Conservation (phyloP, 345 rosid genomes). For the Citropsis articulata region DNA sequence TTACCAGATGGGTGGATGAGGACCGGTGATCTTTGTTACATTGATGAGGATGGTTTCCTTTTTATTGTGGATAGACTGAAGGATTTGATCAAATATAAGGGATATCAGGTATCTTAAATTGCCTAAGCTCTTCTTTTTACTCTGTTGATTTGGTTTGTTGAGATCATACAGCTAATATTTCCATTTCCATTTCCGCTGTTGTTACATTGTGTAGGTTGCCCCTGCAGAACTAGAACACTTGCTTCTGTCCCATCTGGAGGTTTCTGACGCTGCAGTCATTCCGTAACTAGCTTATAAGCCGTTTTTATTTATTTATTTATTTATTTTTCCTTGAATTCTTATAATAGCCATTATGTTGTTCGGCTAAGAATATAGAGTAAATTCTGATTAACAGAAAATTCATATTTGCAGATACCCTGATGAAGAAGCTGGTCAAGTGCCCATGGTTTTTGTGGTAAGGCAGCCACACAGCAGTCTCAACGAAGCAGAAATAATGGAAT, state of each 20-base stretch:
- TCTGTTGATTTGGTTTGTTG: background rate
- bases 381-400: background rate
- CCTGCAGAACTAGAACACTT: conserved; percentile 41
- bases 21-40: conserved; percentile 41
- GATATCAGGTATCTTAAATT: conserved; percentile 32
- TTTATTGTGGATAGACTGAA: conserved; percentile 41
- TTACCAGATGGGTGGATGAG: conserved; percentile 33
- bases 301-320: background rate
- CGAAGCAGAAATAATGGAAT: conserved; percentile 25
- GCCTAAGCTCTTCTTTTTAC: background rate
- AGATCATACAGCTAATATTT: background rate
- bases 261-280: conserved; percentile 34
- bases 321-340: background rate
- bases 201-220: conserved; percentile 26
- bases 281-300: conserved; percentile 1
- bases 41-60: conserved; percentile 35
- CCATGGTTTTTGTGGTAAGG: conserved; percentile 39
- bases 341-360: background rate
- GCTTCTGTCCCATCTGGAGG: conserved; percentile 33
- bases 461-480: conserved; percentile 19
- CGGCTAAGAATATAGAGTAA: background rate
- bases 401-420: conserved; percentile 31
- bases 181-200: background rate
- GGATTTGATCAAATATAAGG: conserved; percentile 44
- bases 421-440: conserved; percentile 38